These are phyloP conservation scores for Lactarius hatsudake DNA, from an alignment of 768 basidiomycete genomes.

Conservation along the genomic window DNA sequence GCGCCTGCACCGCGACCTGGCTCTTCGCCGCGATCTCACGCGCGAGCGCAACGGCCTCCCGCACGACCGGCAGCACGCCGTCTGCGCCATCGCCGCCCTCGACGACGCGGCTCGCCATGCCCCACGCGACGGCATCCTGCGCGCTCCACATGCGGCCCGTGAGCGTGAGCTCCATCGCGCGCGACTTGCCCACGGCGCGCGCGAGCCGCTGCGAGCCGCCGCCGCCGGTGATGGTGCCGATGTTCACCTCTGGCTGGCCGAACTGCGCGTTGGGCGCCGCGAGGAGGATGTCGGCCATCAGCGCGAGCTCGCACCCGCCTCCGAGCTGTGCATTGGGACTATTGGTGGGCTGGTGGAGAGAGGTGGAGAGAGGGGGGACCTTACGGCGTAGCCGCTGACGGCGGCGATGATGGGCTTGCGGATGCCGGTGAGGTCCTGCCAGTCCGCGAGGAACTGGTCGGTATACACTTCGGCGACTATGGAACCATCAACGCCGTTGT, in stretches of 20 bases:
- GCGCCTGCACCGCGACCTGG: conserved; percentile 76
- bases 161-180: conserved; percentile 91
- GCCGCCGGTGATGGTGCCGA: conserved; percentile 92
- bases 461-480: conserved; percentile 86
- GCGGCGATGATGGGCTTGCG: conserved; percentile 96
- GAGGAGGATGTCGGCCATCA: conserved; percentile 95
- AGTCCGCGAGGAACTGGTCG: conserved; percentile 80
- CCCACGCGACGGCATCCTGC: conserved; percentile 82
- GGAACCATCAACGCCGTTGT: neutral
- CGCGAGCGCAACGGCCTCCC: conserved; percentile 82
- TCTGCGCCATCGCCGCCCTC: conserved; percentile 37
- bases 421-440: conserved; percentile 68
- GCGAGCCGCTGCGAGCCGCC: conserved; percentile 93
- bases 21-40: conserved; percentile 79
- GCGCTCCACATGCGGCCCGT: conserved; percentile 84
- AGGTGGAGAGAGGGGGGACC: conserved; percentile 33
- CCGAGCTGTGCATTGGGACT: conserved; percentile 60
- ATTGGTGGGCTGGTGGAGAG: neutral
- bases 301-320: conserved; percentile 93
- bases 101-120: conserved; percentile 81
- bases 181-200: conserved; percentile 82
- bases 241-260: conserved; percentile 94
- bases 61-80: conserved; percentile 62
- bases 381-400: conserved; percentile 88
- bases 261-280: conserved; percentile 88